A percentile compares a stretch with the other conserved stretches of the same genome.
These are phyloP conservation scores for Ogataea henricii DNA, from an alignment of 805 yeast species.

Conservation along the genomic window DNA sequence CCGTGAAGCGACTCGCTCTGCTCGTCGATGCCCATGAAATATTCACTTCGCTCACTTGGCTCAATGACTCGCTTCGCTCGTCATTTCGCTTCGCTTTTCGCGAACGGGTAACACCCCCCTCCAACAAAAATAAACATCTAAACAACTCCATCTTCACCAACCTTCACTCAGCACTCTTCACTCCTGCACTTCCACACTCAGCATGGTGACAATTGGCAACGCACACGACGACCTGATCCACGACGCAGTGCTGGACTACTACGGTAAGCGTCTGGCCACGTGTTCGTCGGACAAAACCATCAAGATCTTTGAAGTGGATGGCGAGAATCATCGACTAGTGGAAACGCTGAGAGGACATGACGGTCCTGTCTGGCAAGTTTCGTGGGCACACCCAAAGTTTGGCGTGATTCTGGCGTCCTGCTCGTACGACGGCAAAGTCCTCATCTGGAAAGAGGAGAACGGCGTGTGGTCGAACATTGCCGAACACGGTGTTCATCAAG, in stretches of 20 bases:
- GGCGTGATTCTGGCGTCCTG: slow-evolving; percentile 94
- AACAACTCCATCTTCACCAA: not conserved
- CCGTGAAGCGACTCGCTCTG: too few relatives aligned
- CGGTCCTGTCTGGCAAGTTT: slow-evolving; percentile 98
- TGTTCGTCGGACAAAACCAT: slow-evolving; percentile 96
- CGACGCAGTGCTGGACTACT: slow-evolving; percentile 96
- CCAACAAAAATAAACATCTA: slow-evolving; percentile 1
- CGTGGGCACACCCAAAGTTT: slow-evolving; percentile 99
- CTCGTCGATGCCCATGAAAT: too few relatives aligned
- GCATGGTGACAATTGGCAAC: slow-evolving; percentile 78
- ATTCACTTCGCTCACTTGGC: too few relatives aligned
- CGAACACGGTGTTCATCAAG: slow-evolving; percentile 85
- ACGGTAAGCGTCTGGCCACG: slow-evolving; percentile 93
- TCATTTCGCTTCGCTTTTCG: not conserved
- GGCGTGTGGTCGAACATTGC: slow-evolving; percentile 87
- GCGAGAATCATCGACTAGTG: slow-evolving; percentile 74
- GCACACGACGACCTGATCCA: slow-evolving; percentile 93
- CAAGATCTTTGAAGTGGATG: slow-evolving; percentile 88
- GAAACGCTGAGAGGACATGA: slow-evolving; percentile 92
- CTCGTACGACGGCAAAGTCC: slow-evolving; percentile 91
- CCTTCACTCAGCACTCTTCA: not conserved
- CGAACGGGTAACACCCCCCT: not conserved
- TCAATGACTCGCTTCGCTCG: not conserved
- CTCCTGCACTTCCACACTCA: not conserved
- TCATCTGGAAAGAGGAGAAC: slow-evolving; percentile 93